Evolutionary conservation across 225 moss, liverwort and hornwort species (phyloP).

Genomic region (Sphagnum tenellum): DNA sequence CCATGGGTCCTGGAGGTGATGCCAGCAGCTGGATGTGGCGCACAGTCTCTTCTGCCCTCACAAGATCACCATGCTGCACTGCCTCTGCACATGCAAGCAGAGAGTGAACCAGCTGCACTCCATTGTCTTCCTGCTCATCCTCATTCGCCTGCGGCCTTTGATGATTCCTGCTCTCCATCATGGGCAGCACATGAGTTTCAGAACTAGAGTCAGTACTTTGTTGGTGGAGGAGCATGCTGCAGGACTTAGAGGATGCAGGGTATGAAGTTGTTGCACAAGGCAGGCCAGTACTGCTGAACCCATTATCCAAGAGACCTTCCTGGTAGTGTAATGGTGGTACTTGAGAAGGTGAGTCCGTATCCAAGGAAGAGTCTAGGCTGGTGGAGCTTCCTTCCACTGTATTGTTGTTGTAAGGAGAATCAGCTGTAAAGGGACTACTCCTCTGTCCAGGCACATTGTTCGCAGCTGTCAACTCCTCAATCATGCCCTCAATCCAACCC

Average conservation of each 20-base stretch:
- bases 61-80: conserved; percentile 40
- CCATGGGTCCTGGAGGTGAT: conserved; percentile 57
- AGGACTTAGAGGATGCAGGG: background rate
- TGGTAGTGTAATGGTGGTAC: conserved; percentile 15
- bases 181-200: background rate
- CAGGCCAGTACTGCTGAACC: background rate
- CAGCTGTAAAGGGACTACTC: conserved; percentile 22
- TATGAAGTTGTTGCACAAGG: background rate
- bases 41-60: conserved; percentile 49
- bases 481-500: conserved; percentile 80
- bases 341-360: conserved; percentile 21
- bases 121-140: conserved; percentile 46
- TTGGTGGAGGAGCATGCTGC: background rate
- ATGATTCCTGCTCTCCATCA: background rate
- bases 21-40: conserved; percentile 55
- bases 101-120: conserved; percentile 56
- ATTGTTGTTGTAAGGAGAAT: conserved; percentile 14
- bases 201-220: background rate
- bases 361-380: conserved; percentile 36
- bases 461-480: conserved; percentile 50
- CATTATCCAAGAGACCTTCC: conserved; percentile 13
- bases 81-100: conserved; percentile 64
- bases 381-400: conserved; percentile 29
- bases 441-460: conserved; percentile 17
- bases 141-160: background rate